Evolutionary conservation across 2,329 filamentous ascomycete genomes (phyloP).

Genomic region (Aspergillus udagawae): DNA sequence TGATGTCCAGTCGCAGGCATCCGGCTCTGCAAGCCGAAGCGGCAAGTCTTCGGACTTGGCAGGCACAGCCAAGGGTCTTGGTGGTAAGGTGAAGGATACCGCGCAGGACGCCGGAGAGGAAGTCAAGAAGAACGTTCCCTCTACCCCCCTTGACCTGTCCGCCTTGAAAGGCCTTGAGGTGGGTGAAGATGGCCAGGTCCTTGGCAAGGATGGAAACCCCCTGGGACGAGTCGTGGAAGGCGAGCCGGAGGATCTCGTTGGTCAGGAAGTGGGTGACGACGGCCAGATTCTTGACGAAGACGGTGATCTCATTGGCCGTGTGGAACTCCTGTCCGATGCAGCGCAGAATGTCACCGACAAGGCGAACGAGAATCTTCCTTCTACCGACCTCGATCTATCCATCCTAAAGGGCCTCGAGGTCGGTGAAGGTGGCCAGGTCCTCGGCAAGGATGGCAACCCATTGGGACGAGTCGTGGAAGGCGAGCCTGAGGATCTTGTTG

Average conservation of each 20-base stretch:
- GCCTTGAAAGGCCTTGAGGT: slow-evolving; percentile 39
- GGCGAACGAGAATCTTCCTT: slow-evolving; percentile 7
- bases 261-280: slow-evolving; percentile 37
- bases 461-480: slow-evolving; percentile 40
- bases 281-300: slow-evolving; percentile 31
- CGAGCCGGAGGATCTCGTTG: slow-evolving; percentile 38
- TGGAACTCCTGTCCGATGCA: slow-evolving; percentile 23
- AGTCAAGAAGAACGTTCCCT: slow-evolving; percentile 15
- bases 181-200: slow-evolving; percentile 34
- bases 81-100: slow-evolving; percentile 17
- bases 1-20: slow-evolving; percentile 23
- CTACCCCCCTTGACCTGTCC: slow-evolving; percentile 24
- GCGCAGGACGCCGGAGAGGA: slow-evolving; percentile 8
- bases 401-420: slow-evolving; percentile 39
- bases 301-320: slow-evolving; percentile 36
- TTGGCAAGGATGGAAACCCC: slow-evolving; percentile 31
- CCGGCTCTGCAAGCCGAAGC: slow-evolving; percentile 22
- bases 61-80: slow-evolving; percentile 15
- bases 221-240: slow-evolving; percentile 40
- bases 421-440: slow-evolving; percentile 34
- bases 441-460: slow-evolving; percentile 31
- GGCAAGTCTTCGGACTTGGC: slow-evolving; percentile 10
- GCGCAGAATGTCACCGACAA: slow-evolving; percentile 23
- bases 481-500: slow-evolving; percentile 38
- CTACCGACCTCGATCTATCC: slow-evolving; percentile 24